Evolutionary conservation across 2,329 filamentous ascomycete species (phyloP).

Genomic region (Apiospora marii): DNA sequence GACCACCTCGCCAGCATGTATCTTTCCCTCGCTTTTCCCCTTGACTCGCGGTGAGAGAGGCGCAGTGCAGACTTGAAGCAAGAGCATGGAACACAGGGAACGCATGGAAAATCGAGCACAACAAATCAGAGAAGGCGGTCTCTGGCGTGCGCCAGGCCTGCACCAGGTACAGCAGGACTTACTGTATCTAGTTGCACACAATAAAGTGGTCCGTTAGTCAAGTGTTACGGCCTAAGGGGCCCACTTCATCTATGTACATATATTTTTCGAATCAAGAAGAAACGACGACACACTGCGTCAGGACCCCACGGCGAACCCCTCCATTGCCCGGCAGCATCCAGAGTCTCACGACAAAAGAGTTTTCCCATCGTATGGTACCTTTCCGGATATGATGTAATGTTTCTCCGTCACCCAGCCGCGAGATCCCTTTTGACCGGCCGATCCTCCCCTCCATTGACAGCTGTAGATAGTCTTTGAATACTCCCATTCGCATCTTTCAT

Average conservation of each 20-base stretch:
- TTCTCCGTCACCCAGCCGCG: neutral
- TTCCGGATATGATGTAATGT: constrained; percentile 19
- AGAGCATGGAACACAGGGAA: too few relatives aligned
- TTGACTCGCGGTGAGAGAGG: constrained; percentile 21
- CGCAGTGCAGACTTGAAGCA: neutral
- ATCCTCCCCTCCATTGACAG: constrained; percentile 8
- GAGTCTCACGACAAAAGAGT: constrained; percentile 9
- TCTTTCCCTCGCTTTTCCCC: neutral
- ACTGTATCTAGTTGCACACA: neutral
- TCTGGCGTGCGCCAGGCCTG: neutral
- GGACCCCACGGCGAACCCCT: constrained; percentile 19
- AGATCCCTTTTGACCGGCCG: constrained; percentile 13
- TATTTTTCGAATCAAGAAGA: constrained; percentile 17
- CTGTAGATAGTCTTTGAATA: neutral
- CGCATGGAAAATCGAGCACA: neutral
- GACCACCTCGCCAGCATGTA: constrained; percentile 1
- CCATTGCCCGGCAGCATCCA: constrained; percentile 2
- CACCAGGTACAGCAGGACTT: neutral
- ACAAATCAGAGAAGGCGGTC: constrained; percentile 5
- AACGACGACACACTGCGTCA: constrained; percentile 23
- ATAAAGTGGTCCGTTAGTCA: constrained; percentile 22
- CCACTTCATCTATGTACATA: neutral
- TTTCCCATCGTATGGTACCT: constrained; percentile 9
- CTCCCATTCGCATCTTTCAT: neutral
- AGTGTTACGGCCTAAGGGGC: neutral